Percentiles rank a stretch among this genome's conserved stretches.
Evolutionary conservation across 2,329 filamentous ascomycete species (phyloP).

Genomic region (Passalora sequoiae): DNA sequence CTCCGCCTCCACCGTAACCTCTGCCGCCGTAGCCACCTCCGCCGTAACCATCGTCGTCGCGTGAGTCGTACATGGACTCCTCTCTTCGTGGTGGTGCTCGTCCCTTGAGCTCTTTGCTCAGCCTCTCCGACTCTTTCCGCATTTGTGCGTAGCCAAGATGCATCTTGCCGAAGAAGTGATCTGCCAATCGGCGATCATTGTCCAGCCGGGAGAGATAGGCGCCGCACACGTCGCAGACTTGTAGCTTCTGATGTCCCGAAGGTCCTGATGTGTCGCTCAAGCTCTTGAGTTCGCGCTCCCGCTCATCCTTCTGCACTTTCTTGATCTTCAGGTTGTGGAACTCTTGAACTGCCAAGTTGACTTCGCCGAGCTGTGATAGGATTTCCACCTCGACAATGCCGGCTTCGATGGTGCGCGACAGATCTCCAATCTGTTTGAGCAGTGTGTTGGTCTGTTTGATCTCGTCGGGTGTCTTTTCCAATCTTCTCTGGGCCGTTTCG

Average conservation of each 20-base stretch:
- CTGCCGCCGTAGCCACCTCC: conserved; percentile 37
- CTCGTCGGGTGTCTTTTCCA: conserved; percentile 98
- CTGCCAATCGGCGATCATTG: conserved; percentile 87
- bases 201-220: conserved; percentile 89
- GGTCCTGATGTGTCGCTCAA: conserved; percentile 89
- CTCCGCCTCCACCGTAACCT: conserved; percentile 31
- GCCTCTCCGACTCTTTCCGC: conserved; percentile 84
- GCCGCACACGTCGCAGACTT: conserved; percentile 97
- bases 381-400: conserved; percentile 82
- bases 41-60: conserved; percentile 43
- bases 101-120: conserved; percentile 80
- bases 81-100: conserved; percentile 57
- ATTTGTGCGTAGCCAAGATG: conserved; percentile 97
- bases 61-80: conserved; percentile 39
- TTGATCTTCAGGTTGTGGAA: conserved; percentile 79
- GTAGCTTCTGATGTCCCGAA: conserved; percentile 92
- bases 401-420: conserved; percentile 70
- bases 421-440: conserved; percentile 78
- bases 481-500: conserved; percentile 76
- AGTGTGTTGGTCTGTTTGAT: conserved; percentile 85
- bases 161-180: conserved; percentile 99
- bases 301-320: conserved; percentile 73
- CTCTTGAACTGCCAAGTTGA: conserved; percentile 78
- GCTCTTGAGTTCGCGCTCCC: conserved; percentile 81
- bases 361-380: conserved; percentile 73